Percentiles rank a stretch among this genome's conserved stretches.
phyloP scores from a whole-genome alignment of 495 filamentous ascomycete species.

The Wilcoxina mikolae region DNA sequence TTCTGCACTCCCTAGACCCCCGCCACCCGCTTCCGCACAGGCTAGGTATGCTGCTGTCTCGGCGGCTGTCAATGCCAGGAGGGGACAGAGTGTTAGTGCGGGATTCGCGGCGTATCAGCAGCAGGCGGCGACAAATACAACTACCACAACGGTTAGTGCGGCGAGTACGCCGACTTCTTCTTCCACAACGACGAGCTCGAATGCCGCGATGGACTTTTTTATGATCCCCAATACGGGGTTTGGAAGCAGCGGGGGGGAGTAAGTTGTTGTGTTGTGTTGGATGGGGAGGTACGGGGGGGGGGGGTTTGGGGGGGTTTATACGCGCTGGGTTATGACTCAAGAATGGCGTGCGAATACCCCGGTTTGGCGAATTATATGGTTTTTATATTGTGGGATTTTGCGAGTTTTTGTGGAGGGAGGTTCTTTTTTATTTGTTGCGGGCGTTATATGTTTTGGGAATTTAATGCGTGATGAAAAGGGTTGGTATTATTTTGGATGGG shows the following conservation, averaged over 20 bases:
- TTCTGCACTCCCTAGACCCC: neutral
- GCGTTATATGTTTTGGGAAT: no score
- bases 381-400: no score
- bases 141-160: neutral
- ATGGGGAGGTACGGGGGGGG: neutral
- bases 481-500: no score
- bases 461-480: no score
- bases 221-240: constrained; percentile 23
- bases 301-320: neutral
- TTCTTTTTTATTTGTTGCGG: no score
- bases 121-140: neutral
- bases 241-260: neutral
- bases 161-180: constrained; percentile 20
- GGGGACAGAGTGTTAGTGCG: neutral
- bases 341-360: neutral
- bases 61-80: neutral
- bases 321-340: neutral
- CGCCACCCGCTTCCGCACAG: neutral
- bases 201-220: constrained; percentile 21
- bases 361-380: no score
- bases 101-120: constrained; percentile 2
- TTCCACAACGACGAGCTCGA: constrained; percentile 10
- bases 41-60: neutral
- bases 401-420: no score
- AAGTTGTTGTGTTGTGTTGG: neutral